Evolutionary conservation across 306 rosid species (phyloP).

Genomic region (Medicago arabica): DNA sequence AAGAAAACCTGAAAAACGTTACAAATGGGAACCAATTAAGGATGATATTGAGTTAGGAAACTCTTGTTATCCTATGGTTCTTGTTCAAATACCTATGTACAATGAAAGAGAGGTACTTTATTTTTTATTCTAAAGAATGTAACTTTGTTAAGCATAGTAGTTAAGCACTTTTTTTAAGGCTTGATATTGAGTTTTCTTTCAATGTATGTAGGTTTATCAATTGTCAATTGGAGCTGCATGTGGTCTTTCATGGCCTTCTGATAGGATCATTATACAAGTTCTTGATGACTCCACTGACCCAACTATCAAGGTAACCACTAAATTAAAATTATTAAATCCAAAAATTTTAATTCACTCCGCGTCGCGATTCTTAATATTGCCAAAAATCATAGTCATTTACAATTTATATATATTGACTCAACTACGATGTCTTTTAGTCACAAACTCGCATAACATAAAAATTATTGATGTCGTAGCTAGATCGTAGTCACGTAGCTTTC

Average conservation of each 20-base stretch:
- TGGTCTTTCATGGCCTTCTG: conserved; percentile 97
- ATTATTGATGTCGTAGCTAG: not conserved
- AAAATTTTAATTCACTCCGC: not conserved
- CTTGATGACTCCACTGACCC: conserved; percentile 94
- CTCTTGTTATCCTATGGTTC: conserved; percentile 83
- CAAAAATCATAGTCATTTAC: not conserved
- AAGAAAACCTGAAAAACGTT: conserved; percentile 77
- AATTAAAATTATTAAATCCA: not conserved
- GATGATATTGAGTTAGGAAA: conserved; percentile 86
- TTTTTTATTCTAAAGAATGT: not conserved
- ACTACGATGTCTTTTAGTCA: not conserved
- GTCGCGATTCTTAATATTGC: not conserved
- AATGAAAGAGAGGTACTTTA: conserved; percentile 87
- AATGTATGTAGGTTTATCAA: conserved; percentile 76
- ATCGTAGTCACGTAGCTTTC: not conserved
- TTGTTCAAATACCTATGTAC: conserved; percentile 94
- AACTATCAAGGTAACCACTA: conserved; percentile 67
- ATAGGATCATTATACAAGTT: conserved; percentile 84
- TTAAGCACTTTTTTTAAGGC: conserved; percentile 4
- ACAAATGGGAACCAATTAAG: conserved; percentile 86
- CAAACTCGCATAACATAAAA: not conserved
- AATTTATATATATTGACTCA: not conserved
- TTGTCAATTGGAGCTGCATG: conserved; percentile 90
- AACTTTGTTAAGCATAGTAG: not conserved
- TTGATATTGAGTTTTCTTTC: not conserved